Evolutionary conservation across 352 stramenopile species (phyloP), one percentile per base, ranked within the genome.

Genomic region (Pythium periplocum): DNA sequence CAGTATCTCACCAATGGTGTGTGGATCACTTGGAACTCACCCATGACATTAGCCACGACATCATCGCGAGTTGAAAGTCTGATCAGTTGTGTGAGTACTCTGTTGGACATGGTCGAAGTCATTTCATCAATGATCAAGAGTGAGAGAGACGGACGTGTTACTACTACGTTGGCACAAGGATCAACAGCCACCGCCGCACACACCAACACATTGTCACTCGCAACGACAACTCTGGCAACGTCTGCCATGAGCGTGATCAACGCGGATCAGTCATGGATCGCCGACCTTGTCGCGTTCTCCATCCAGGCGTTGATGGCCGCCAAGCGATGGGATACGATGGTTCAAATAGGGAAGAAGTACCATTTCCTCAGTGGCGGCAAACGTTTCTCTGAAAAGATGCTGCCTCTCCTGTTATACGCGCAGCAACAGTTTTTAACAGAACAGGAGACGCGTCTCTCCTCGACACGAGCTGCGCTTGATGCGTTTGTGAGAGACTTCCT

Each of bases 31-130:
- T 91, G 81, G 81, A 38, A 82, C 4, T 58, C 78, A n/a, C 64
- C 81, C 52, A 51, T 75, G 58, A 64, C 53, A 40, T 52, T 60
- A 75, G 8, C 45, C 36, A 41, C 31, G 12, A 26, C 45, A 17
- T 26, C 51, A 17, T 33, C 33, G 2, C 41, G 34, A 7, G 37
- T 78, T 48, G 30, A 61, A 12, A 31, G 67, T 1, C 32, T 84
- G 2, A 63, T 51, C 4, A 44, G 9, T 4, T 88, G 76, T 37
- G 37, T 69, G 2, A 59, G 87, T 26, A 55, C 63, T 1, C 46
- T 87, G n/a, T 53, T 91, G 10, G 69, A 75, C 12, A 85, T 87
- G 76, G 62, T 88, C 32, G 78, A 88, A 38, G 48, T 57, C 0
- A 61, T 74, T 1, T 46, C 56, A 4, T 0, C 45, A 3, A 41